Evolutionary conservation across 2,329 filamentous ascomycete genomes (phyloP), one percentile per base, ranked within the genome.

Genomic region (Diaporthe nobilis): DNA sequence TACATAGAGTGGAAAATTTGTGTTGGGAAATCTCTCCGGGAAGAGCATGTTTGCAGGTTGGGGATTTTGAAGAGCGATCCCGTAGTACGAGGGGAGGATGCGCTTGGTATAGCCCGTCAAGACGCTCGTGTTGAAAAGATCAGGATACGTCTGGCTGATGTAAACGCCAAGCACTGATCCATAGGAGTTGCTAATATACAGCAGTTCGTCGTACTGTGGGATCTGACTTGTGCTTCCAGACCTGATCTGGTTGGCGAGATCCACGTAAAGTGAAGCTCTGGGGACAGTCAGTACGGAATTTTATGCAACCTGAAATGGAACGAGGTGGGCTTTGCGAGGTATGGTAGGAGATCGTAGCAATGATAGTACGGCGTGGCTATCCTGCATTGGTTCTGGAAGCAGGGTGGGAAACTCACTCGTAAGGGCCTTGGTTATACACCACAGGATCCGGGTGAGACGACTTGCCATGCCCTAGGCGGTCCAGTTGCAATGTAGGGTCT

Each of bases 171-270:
- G 44, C 20, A 51, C 63, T 15, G 63, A 37, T 37, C 44, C 44
- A 20, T 51, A 67, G 12, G 63, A 67, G 22, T 67, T 67, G 3
- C 44, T 31, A 12, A 51, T 67, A n/a, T 25, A 67, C 17, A 67
- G 4, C 12, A 51, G 0, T 3, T 67, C 44, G 20, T 67, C 63
- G 4, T 67, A 67, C 63, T 67, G 63, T 1, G 63, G 44, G 20
- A 67, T 17, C 31, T 67, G 44, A 37, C 25, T 22, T 8, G 63
- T 67, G 44, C 13, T 67, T 17, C 63, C 63, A 12, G 44, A 25
- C 63, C 44, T 67, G 22, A 67, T 67, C 25, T 51, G 63, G 1
- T 37, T 67, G 28, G 9, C 63, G 22, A 67, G 63, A 4, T 67
- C 44, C 22, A 10, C 6, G 20, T 67, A 67, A 10, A 67, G 63